Evolutionary conservation across 352 stramenopile species (phyloP).

Genomic region (Phytophthora tentaculata): DNA sequence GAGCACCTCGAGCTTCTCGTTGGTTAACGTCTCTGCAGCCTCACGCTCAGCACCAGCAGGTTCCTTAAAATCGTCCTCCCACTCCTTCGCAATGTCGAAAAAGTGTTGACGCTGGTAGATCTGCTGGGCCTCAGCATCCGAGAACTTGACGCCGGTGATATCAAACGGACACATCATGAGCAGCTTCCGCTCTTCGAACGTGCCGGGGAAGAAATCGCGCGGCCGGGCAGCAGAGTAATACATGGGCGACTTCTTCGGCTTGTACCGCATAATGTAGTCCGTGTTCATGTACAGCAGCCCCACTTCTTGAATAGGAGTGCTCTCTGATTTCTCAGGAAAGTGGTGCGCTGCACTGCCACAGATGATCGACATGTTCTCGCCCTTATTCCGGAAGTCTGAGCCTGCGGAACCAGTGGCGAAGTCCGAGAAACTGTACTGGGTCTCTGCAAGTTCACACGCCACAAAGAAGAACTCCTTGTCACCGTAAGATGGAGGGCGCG

Average conservation of each 20-base stretch:
- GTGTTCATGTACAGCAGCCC: constrained; percentile 59
- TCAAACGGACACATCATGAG: constrained; percentile 53
- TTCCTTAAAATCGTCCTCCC: constrained; percentile 31
- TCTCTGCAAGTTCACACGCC: constrained; percentile 52
- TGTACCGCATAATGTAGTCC: constrained; percentile 50
- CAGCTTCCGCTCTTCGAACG: constrained; percentile 38
- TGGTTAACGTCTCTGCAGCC: constrained; percentile 31
- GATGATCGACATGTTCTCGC: constrained; percentile 32
- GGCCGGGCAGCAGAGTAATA: constrained; percentile 49
- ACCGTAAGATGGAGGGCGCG: constrained; percentile 44
- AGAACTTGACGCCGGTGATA: constrained; percentile 41
- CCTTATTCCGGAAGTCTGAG: constrained; percentile 32
- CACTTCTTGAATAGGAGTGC: constrained; percentile 27
- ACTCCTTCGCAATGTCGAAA: constrained; percentile 33
- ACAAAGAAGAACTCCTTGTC: constrained; percentile 61
- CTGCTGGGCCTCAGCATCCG: constrained; percentile 33
- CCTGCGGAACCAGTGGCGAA: constrained; percentile 47
- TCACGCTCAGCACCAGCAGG: constrained; percentile 16
- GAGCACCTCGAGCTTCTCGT: constrained; percentile 28
- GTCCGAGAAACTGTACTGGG: constrained; percentile 46
- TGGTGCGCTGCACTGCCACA: constrained; percentile 42
- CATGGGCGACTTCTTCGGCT: constrained; percentile 39
- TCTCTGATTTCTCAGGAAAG: constrained; percentile 38
- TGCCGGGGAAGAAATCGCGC: constrained; percentile 44
- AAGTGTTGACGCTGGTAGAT: constrained; percentile 48